Conservation (phyloP, 1,284 basidiomycete genomes). For the Boletus albobrunnescens region DNA sequence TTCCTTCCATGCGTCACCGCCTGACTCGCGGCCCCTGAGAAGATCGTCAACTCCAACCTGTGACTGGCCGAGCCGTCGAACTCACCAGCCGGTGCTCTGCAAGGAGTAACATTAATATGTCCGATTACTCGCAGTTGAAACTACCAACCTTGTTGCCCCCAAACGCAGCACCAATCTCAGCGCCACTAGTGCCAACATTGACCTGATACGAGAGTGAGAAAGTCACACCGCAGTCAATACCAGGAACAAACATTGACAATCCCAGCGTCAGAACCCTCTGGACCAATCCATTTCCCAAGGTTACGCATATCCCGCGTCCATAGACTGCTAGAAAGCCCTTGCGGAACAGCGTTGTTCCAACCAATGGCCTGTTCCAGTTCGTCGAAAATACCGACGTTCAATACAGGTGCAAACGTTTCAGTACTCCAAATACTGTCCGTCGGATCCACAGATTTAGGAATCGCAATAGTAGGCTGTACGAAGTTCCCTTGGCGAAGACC, state of each 20-base stretch:
- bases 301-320: constrained; percentile 85
- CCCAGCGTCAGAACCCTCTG: constrained; percentile 79
- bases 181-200: constrained; percentile 90
- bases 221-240: constrained; percentile 4
- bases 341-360: constrained; percentile 91
- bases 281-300: constrained; percentile 89
- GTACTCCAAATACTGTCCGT: constrained; percentile 66
- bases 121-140: constrained; percentile 10
- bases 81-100: constrained; percentile 79
- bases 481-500: constrained; percentile 72
- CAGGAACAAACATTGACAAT: constrained; percentile 68
- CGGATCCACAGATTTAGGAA: constrained; percentile 55
- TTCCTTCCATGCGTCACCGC: constrained; percentile 96
- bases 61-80: constrained; percentile 6
- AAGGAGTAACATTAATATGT: constrained; percentile 6
- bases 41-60: constrained; percentile 13
- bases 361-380: constrained; percentile 86
- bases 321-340: constrained; percentile 84
- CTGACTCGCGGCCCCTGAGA: constrained; percentile 89
- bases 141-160: constrained; percentile 84
- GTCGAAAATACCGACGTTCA: constrained; percentile 87
- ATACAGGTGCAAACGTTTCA: constrained; percentile 84
- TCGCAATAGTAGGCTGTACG: constrained; percentile 83
- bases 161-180: constrained; percentile 89
- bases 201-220: constrained; percentile 46